A percentile compares a stretch with the other conserved stretches of the same genome.
These are phyloP conservation scores for Thalassia testudinum DNA, from an alignment of 116 monocot species.

Conservation along the genomic window DNA sequence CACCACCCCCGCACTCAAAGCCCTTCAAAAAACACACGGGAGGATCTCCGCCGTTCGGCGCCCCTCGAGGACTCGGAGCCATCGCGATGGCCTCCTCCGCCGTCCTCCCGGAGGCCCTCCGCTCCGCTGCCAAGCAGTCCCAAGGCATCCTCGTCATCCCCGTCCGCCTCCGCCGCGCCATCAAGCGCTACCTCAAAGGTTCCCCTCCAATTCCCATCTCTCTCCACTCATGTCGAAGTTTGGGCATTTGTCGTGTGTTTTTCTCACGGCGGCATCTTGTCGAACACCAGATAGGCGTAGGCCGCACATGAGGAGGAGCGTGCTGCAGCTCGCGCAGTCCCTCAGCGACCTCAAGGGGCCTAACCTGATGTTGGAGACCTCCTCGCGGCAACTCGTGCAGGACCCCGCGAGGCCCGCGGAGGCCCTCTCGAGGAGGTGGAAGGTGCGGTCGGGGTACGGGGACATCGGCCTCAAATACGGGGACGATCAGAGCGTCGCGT, in stretches of 20 bases:
- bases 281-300: conserved; percentile 35
- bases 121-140: conserved; percentile 75
- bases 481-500: conserved; percentile 89
- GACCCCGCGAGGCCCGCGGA: conserved; percentile 34
- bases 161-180: conserved; percentile 83
- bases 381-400: conserved; percentile 39
- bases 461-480: conserved; percentile 73
- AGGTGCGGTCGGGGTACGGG: conserved; percentile 77
- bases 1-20: too few relatives aligned
- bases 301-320: conserved; percentile 67
- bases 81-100: not conserved
- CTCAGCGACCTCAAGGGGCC: conserved; percentile 46
- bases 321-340: conserved; percentile 55
- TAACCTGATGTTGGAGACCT: conserved; percentile 25
- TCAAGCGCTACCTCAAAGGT: conserved; percentile 92
- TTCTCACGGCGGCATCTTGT: conserved; percentile 22
- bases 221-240: not conserved
- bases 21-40: too few relatives aligned
- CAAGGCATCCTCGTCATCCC: conserved; percentile 69
- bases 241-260: not conserved
- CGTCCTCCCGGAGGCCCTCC: conserved; percentile 37
- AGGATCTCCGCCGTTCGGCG: too few relatives aligned
- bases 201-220: not conserved
- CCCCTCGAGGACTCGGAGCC: not conserved
- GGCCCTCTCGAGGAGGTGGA: conserved; percentile 49